Evolutionary conservation across 371 early-diverging fungal genomes (phyloP), one percentile per base, ranked within the genome.

Genomic region (Actinomortierella ambigua): DNA sequence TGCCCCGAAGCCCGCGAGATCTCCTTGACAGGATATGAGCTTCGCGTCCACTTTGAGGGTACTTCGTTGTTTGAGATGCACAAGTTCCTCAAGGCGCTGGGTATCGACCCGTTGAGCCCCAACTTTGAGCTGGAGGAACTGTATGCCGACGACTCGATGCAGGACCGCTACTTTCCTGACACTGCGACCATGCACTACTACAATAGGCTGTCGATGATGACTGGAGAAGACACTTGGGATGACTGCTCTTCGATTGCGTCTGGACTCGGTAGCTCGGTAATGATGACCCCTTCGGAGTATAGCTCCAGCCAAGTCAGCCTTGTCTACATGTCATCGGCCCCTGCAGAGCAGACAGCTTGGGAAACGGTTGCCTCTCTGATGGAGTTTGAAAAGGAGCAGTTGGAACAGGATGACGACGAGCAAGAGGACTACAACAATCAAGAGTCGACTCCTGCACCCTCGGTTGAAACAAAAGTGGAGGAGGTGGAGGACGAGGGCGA

Each of bases 1-100:
- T 71, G 73, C 20, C 73, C 73, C 3, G 66, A 71, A 44, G 44
- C 63, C n/a, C 57, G 59, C 17, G 73, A 71, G 57, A 71, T 71
- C 28, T 51, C 73, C 7, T 24, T 71, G 46, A 57, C 65, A 18
- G 73, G 73, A n/a, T 71, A 71, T 43, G 73, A 71, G 44, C 59
- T 71, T 20, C 62, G 66, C 27, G 66, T 71, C 2, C 63, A 66
- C 27, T 71, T 71, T 46, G 56, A 24, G 20, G 63, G 73, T 15
- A 66, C 73, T 13, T 59, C 63, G 39, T n/a, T 71, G 50, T 71
- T 66, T 42, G 73, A 71, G 17, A 59, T 71, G 63, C 43, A 49
- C 15, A 58, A 59, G 43, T 71, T 71, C 56, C 44, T 71, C 54
- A 20, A 44, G 6, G 56, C 54, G 14, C 66, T 71, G 11, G 49